These are phyloP conservation scores for Neopestalotiopsis rosae DNA, from an alignment of 2,329 filamentous ascomycete genomes.

Conservation along the genomic window DNA sequence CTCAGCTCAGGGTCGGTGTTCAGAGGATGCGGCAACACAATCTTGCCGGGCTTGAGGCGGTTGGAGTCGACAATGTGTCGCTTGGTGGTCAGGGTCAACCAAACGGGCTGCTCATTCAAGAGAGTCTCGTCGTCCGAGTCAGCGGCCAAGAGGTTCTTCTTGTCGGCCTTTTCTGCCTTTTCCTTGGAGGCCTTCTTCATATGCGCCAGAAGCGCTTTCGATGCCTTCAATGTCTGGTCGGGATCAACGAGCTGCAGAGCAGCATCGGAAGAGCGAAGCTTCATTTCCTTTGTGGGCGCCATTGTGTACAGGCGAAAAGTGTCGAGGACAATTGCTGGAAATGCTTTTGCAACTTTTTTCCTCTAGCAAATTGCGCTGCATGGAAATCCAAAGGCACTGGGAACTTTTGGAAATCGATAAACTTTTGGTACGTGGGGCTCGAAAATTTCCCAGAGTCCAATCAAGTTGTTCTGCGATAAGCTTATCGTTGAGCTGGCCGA, in stretches of 20 bases:
- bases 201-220: constrained; percentile 65
- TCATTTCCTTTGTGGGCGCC: constrained; percentile 48
- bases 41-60: constrained; percentile 83
- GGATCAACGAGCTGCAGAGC: constrained; percentile 43
- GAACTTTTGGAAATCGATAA: constrained; percentile 8
- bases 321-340: constrained; percentile 8
- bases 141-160: constrained; percentile 61
- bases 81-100: constrained; percentile 69
- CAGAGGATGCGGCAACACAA: constrained; percentile 77
- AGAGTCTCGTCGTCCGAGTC: constrained; percentile 49
- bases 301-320: constrained; percentile 32
- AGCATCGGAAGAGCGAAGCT: constrained; percentile 29
- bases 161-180: constrained; percentile 49
- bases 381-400: background rate
- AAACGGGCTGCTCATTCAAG: constrained; percentile 58
- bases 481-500: background rate
- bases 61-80: constrained; percentile 73
- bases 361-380: background rate
- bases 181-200: constrained; percentile 62
- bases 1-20: constrained; percentile 57
- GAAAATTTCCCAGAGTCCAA: constrained; percentile 9
- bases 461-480: background rate
- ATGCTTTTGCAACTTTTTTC: background rate
- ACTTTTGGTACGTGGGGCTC: constrained; percentile 16
- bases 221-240: constrained; percentile 65